Percentiles rank a stretch among this genome's conserved stretches.
These are phyloP conservation scores for Margaritispora aquatica DNA, from an alignment of 495 filamentous ascomycete species.

Conservation along the genomic window DNA sequence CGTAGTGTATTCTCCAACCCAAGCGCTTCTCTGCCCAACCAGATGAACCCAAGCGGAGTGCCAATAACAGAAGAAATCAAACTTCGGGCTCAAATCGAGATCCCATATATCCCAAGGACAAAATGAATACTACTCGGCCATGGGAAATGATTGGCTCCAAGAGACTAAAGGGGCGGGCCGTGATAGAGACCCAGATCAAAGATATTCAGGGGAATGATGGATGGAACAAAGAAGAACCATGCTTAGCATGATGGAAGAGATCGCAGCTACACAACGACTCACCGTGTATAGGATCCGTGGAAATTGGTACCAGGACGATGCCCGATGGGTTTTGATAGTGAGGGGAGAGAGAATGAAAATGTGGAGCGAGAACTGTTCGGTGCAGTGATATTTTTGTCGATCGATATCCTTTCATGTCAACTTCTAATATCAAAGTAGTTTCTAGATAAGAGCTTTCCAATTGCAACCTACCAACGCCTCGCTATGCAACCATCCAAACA, in stretches of 20 bases:
- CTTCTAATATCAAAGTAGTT: no score
- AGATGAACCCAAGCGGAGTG: neutral
- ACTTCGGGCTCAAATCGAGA: conserved; percentile 3
- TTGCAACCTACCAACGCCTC: conserved; percentile 5
- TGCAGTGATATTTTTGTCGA: neutral
- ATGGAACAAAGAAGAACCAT: neutral
- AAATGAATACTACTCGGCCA: neutral
- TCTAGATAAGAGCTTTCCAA: neutral
- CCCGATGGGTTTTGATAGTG: neutral
- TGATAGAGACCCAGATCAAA: neutral
- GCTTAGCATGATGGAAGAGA: neutral
- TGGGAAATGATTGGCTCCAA: neutral
- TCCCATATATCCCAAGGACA: neutral
- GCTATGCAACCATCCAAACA: conserved; percentile 17
- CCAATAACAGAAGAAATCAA: neutral
- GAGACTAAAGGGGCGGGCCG: neutral
- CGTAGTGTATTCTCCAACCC: conserved; percentile 3
- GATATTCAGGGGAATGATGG: neutral
- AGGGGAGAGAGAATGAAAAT: neutral
- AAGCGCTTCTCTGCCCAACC: neutral
- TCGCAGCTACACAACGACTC: no score
- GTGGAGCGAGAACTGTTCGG: neutral
- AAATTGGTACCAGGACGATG: no score
- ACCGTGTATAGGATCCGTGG: no score
- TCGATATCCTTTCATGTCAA: no score